Evolutionary conservation across 2,329 filamentous ascomycete species (phyloP), one percentile per base, ranked within the genome.

Genomic region (Hypoxylon sp.): DNA sequence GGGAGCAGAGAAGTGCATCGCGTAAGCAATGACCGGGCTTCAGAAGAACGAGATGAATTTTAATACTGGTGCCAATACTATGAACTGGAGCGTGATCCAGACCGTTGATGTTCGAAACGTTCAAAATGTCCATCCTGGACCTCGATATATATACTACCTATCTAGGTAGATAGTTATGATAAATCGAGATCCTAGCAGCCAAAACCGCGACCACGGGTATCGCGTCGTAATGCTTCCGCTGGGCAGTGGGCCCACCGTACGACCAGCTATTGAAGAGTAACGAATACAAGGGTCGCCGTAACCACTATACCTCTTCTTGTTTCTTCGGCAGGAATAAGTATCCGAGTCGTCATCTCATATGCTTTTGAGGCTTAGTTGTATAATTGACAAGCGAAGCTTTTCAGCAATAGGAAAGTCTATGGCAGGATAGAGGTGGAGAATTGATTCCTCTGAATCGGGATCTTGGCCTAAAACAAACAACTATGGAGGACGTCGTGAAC

Each of bases 1-100:
- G 26, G 60, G 31, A 9, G 53, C 50, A 10, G 55, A 37, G 33
- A 63, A 26, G 59, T 31, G 58, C 50, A 60, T 60, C 44, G 46
- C 6, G 37, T n/a, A 42, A n/a, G 8, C 19, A 3, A 42, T 42
- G 3, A 0, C 6, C 5, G 5, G 8, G 37, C n/a, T 3, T 19
- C n/a, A 19, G 14, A 42, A 8, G 19, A 48, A 24, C 8, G 44
- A 24, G 19, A 42, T 19, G 17, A 17, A 42, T 42, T 3, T 17
- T 8, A 42, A 17, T 17, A 17, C 3, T 42, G 9, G n/a, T 42
- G 9, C 6, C 6, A n/a, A 42, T 8, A 6, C 14, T 5, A 6
- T n/a, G n/a, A 3, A 14, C 19, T 48, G 5, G 13, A 48, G 9
- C 11, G 17, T 2, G 46, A 42, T 35, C 22, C 8, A 13, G 26